Evolutionary conservation across 257 asterid genomes (phyloP).

Genomic region (Plantago ovata): DNA sequence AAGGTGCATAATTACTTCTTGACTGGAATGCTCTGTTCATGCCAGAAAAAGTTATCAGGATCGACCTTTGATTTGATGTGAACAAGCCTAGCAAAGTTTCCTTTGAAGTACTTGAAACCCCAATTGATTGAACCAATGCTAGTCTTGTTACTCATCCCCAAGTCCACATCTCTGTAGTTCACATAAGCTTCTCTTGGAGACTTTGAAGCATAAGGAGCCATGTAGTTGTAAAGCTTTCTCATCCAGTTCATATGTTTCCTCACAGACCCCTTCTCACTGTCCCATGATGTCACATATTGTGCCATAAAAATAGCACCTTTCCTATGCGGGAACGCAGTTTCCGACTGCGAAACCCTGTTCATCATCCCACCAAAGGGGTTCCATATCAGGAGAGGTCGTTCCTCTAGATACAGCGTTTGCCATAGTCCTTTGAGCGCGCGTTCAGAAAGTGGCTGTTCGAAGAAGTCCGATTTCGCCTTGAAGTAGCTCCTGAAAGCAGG

Average conservation of each 20-base stretch:
- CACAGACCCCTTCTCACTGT: neutral
- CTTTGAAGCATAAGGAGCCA: slow-evolving; percentile 1
- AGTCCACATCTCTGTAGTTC: neutral
- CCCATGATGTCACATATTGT: neutral
- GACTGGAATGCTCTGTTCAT: neutral
- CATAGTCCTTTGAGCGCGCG: slow-evolving; percentile 4
- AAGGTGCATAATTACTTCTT: too few relatives aligned
- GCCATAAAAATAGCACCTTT: slow-evolving; percentile 10
- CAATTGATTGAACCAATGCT: neutral
- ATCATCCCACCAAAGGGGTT: slow-evolving; percentile 11
- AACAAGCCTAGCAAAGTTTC: neutral
- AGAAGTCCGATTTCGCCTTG: slow-evolving; percentile 13
- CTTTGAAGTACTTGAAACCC: neutral
- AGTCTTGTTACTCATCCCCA: neutral
- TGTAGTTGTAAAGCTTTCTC: neutral
- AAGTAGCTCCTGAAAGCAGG: neutral
- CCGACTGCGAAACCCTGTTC: neutral
- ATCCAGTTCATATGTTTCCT: neutral
- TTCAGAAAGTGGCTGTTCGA: slow-evolving; percentile 4
- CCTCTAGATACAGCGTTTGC: neutral
- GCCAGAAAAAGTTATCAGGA: slow-evolving; percentile 3
- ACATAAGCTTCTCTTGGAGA: neutral
- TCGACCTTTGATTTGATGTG: neutral
- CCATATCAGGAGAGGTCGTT: neutral
- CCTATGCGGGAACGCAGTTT: slow-evolving; percentile 12